Conservation (phyloP, 73 alveolate species). For the Paramecium pentaurelia region DNA sequence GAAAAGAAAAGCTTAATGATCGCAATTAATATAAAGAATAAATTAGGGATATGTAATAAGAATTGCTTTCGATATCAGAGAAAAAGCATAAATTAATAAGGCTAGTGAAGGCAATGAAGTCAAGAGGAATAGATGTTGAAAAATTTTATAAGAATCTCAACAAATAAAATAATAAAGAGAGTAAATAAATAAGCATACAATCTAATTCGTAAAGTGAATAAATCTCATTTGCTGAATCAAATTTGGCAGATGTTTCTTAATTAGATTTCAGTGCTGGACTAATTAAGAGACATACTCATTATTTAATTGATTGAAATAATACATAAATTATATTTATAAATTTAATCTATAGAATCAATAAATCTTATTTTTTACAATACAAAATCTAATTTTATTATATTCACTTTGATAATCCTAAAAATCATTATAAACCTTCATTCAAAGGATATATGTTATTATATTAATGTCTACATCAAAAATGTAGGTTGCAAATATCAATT, state of each 20-base stretch:
- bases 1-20: background rate
- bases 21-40: background rate
- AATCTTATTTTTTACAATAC: background rate
- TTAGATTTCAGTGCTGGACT: background rate
- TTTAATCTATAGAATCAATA: no score
- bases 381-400: no score
- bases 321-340: background rate
- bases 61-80: background rate
- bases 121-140: background rate
- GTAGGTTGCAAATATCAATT: no score
- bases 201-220: no score
- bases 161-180: no score
- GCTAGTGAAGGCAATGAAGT: background rate
- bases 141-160: no score
- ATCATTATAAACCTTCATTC: no score
- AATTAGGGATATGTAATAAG: background rate
- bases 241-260: background rate
- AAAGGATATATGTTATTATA: no score
- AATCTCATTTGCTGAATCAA: background rate
- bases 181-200: no score
- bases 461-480: no score
- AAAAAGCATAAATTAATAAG: background rate
- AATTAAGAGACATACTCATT: background rate
- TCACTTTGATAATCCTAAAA: no score
- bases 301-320: background rate